These are phyloP conservation scores for Leavenworthia alabamica DNA, from an alignment of 345 rosid genomes.

Conservation along the genomic window DNA sequence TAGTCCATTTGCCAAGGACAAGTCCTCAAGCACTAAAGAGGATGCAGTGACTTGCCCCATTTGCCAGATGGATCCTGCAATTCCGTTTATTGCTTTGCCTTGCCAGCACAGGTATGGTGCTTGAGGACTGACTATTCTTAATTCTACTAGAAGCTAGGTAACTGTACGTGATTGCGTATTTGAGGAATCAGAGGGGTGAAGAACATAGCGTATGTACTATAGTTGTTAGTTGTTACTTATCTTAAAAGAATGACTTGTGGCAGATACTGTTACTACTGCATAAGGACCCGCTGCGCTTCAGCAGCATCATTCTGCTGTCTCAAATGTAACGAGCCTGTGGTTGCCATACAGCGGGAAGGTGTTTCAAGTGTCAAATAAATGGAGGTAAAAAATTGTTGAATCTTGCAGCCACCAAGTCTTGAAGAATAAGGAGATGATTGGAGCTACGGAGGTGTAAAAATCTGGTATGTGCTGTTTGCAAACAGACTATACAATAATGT, in stretches of 20 bases:
- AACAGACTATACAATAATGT: slow-evolving; percentile 7
- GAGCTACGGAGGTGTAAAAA: slow-evolving; percentile 3
- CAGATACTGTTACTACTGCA: slow-evolving; percentile 96
- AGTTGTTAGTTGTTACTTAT: not conserved
- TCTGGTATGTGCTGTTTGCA: slow-evolving; percentile 5
- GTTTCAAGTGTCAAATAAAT: slow-evolving; percentile 24
- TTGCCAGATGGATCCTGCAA: slow-evolving; percentile 70
- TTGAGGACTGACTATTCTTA: not conserved
- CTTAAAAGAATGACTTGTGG: slow-evolving; percentile 18
- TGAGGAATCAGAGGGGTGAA: slow-evolving; percentile 3
- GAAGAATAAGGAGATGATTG: slow-evolving; percentile 4
- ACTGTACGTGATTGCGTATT: not conserved
- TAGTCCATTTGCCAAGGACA: slow-evolving; percentile 78
- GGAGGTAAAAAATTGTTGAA: not conserved
- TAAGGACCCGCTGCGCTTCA: slow-evolving; percentile 79
- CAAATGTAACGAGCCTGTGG: slow-evolving; percentile 67
- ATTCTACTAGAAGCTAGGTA: not conserved
- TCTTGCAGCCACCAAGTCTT: not conserved
- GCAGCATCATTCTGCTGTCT: slow-evolving; percentile 68
- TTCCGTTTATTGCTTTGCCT: slow-evolving; percentile 87
- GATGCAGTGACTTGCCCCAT: slow-evolving; percentile 71
- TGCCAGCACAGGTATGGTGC: slow-evolving; percentile 79
- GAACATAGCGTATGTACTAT: not conserved
- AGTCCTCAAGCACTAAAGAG: slow-evolving; percentile 48
- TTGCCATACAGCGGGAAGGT: slow-evolving; percentile 78